Conservation (phyloP, 306 rosid genomes). For the Mimosa pudica region DNA sequence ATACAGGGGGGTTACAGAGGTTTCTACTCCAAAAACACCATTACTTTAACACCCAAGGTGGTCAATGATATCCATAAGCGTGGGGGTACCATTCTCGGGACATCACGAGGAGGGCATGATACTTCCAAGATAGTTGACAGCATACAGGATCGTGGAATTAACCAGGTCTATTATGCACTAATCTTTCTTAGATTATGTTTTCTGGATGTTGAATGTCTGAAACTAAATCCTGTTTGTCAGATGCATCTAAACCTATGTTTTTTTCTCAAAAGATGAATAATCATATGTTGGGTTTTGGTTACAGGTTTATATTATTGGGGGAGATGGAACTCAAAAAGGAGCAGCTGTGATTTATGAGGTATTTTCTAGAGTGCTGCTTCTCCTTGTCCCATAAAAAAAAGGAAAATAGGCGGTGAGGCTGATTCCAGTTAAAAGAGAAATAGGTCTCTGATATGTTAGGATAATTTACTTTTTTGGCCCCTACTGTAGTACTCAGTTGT, state of each 20-base stretch:
- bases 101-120: conserved; percentile 95
- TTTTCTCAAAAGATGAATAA: too few species aligned
- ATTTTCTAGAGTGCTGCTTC: conserved; percentile 15
- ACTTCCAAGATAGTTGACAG: conserved; percentile 87
- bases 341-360: conserved; percentile 91
- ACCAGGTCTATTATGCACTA: conserved; percentile 58
- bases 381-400: background rate
- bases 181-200: conserved; percentile 23
- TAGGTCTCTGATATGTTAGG: conserved; percentile 7
- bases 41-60: conserved; percentile 71
- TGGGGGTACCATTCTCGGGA: conserved; percentile 87
- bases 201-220: conserved; percentile 32
- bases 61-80: conserved; percentile 96
- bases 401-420: background rate
- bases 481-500: background rate
- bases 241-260: conserved; percentile 21
- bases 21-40: conserved; percentile 72
- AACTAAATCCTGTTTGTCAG: conserved; percentile 15
- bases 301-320: conserved; percentile 96
- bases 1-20: conserved; percentile 92
- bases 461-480: background rate
- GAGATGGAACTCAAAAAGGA: conserved; percentile 88
- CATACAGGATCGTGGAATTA: conserved; percentile 85
- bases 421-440: conserved; percentile 30
- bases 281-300: conserved; percentile 27